Evolutionary conservation across 2,329 filamentous ascomycete genomes (phyloP).

Genomic region (Chalara sp.): DNA sequence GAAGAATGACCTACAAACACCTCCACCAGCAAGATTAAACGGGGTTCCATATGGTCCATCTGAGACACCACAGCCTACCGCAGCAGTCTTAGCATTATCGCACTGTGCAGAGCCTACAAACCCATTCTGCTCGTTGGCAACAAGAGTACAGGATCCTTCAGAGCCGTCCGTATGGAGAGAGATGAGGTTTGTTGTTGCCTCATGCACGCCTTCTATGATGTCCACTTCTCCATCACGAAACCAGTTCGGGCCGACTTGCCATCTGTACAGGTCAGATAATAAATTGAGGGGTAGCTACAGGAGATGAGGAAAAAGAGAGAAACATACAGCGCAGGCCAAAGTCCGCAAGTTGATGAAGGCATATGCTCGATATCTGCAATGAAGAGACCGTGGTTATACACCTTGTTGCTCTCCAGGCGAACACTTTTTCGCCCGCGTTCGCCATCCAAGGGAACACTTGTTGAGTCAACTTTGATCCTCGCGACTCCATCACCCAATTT

Average conservation of each 20-base stretch:
- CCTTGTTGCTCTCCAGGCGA: constrained; percentile 52
- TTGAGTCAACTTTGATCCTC: constrained; percentile 59
- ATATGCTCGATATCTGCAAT: constrained; percentile 53
- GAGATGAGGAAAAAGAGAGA: too few relatives aligned
- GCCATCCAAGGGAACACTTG: constrained; percentile 41
- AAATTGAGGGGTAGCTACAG: too few relatives aligned
- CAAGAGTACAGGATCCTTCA: constrained; percentile 36
- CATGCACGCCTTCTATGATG: constrained; percentile 72
- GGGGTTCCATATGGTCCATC: constrained; percentile 48
- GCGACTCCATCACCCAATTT: constrained; percentile 45
- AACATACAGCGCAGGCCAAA: neutral
- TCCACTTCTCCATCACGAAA: constrained; percentile 66
- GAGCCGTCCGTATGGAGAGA: constrained; percentile 61
- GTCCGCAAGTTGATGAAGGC: constrained; percentile 46
- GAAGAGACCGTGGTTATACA: constrained; percentile 50
- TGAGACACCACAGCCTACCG: constrained; percentile 29
- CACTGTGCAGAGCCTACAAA: constrained; percentile 30
- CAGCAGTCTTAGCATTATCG: constrained; percentile 41
- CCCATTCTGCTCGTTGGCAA: constrained; percentile 35
- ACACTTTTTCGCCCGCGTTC: constrained; percentile 60
- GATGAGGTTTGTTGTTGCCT: constrained; percentile 50
- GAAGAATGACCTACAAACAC: constrained; percentile 32
- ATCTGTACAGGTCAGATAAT: constrained; percentile 12
- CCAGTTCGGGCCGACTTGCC: constrained; percentile 56
- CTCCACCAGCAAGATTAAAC: constrained; percentile 61